phyloP scores from a whole-genome alignment of 73 alveolate genomes.

The Paramecium sexaurelia region DNA sequence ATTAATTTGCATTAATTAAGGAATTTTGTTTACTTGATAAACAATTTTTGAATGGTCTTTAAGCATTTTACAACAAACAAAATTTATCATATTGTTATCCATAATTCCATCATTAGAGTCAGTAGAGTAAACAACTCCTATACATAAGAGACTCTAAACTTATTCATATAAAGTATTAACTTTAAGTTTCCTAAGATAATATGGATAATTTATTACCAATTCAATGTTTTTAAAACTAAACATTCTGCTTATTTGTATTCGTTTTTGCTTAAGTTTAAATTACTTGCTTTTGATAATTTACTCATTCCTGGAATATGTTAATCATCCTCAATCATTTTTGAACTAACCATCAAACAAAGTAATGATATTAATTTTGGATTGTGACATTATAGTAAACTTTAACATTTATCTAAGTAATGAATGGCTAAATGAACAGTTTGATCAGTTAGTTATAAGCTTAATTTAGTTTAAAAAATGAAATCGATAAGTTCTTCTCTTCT shows the following conservation, averaged over 20 bases:
- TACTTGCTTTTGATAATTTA: neutral
- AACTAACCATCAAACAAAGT: neutral
- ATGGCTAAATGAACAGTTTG: neutral
- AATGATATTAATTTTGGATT: neutral
- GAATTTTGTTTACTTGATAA: neutral
- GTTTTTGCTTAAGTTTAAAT: neutral
- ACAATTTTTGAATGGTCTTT: slow-evolving; percentile 3
- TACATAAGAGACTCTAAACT: neutral
- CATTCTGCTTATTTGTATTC: slow-evolving; percentile 1
- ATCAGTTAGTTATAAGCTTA: neutral
- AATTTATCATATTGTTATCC: neutral
- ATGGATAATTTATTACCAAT: neutral
- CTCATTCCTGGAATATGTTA: slow-evolving; percentile 5
- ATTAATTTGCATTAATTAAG: neutral
- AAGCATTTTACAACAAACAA: neutral
- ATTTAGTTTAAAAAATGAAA: neutral
- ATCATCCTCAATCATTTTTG: slow-evolving; percentile 14
- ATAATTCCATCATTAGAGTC: neutral
- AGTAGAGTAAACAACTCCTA: neutral
- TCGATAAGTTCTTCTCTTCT: neutral
- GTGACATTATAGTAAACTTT: neutral
- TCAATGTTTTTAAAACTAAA: neutral
- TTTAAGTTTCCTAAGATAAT: slow-evolving; percentile 2
- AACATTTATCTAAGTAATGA: neutral
- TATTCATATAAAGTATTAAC: neutral